Evolutionary conservation across 2,329 filamentous ascomycete species (phyloP), one percentile per base, ranked within the genome.

Genomic region (Pseudopithomyces maydicus): DNA sequence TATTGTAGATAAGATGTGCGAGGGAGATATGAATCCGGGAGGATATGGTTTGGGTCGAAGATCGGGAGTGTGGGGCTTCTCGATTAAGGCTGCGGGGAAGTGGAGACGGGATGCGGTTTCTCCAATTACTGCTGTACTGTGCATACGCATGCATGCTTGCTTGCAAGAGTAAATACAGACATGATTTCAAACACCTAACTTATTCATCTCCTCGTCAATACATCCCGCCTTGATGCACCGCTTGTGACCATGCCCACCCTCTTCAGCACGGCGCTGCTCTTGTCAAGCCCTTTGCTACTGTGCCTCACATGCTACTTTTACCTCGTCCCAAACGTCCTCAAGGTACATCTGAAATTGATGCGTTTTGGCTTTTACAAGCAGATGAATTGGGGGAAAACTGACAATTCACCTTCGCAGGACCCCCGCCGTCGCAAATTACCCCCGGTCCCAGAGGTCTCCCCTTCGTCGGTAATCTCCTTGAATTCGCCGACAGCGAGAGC

Each of bases 391-490:
- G 4, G 35, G 12, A 3, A 11, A 38, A 38, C 12, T 38, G 35
- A n/a, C 3, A 38, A 14, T 38, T 14, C 3, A 14, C n/a, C 5
- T 10, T 15, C 12, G 0, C 14, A 74, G 68, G 73, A 75, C 36
- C 51, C 63, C 2, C 66, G 73, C 36, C 59, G 71, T 12, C 68
- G 69, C 12, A 67, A 76, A 46, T 68, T 78, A 0, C 77, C 77
- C 77, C 75, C 6, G 76, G 77, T 2, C 77, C 76, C 0, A 66
- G 62, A 52, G 77, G 76, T 1, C 68, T 77, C 2, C 77, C 77
- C 2, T 74, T 79, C 38, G 65, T 79, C 2, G 77, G 77, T 0
- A 77, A 75, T 50, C 66, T 77, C 32, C 61, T 76, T 39, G 74
- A 77, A 43, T 67, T 78, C 2, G 64, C 68, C 15, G 71, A 77